Base-by-base conservation (phyloP, 2,329 filamentous ascomycete genomes). In the Akanthomyces muscarius region DNA sequence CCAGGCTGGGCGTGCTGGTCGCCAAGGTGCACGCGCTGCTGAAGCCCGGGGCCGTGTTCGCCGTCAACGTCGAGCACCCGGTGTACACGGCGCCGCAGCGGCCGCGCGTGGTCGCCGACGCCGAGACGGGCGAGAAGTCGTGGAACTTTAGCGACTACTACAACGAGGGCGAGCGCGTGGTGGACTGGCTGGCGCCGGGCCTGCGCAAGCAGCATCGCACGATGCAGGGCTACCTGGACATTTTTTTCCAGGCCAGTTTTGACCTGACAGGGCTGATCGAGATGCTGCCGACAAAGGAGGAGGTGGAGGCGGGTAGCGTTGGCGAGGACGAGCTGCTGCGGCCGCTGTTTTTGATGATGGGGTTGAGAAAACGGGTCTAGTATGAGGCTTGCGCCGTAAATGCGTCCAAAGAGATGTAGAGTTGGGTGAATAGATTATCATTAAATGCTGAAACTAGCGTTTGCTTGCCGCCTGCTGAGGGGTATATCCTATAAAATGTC, bases 11-110 rank as follows among this genome's bases (percentile, higher is more conserved):
- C 6, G 58, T 65, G 23, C 67, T 80, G 11, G 68, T 78, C 23
- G 55, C 55, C 3, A 66, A 75, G 63, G 69, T 78, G 11, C 68
- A 71, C 42, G 57, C 66, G 18, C 68, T 70, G 30, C 69, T 80
- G 33, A 70, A 69, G 52, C 71, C 74, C 4, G 72, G 72, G 6
- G 75, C 75, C 3, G 65, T 66, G 7, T 69, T 80, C 28, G 75
- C 80, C 10, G 81, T 81, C 66, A 78, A 78, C 0, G 73, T 81
- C 47, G 80, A 82, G 67, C 80, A 82, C 63, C 79, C 80, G 0
- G 74, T 81, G 55, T 75, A 72, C 64, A 80, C 78, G n/a, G 75
- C 78, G 6, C 78, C 78, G 48, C 71, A 68, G 7, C 71, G 69
- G 28, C 71, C 71, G 10, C 65, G 65, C 10, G 72, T 75, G 23